Percentiles rank a stretch among this genome's conserved stretches.
These are phyloP conservation scores for Verruconis gallopava DNA, from an alignment of 2,329 filamentous ascomycete genomes.

Conservation along the genomic window DNA sequence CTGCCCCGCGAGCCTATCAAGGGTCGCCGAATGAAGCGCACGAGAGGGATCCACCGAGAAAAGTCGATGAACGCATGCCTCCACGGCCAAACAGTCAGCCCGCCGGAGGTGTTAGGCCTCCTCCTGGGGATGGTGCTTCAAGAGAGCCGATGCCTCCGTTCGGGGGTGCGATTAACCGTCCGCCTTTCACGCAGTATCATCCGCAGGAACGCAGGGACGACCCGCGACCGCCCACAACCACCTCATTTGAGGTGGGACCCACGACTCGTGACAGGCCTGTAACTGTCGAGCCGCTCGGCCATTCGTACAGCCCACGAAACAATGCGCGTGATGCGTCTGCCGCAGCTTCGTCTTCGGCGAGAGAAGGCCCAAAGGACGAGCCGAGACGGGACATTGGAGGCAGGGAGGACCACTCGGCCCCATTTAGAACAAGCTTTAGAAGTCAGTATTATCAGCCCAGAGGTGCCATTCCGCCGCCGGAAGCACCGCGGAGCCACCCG, in stretches of 20 bases:
- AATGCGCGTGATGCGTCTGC: conserved; percentile 2
- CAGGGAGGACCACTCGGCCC: conserved; percentile 3
- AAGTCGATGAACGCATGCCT: conserved; percentile 17
- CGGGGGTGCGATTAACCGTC: conserved; percentile 1
- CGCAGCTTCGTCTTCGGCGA: not conserved
- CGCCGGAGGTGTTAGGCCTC: conserved; percentile 17
- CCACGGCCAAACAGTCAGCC: conserved; percentile 29
- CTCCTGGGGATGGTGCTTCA: conserved; percentile 11
- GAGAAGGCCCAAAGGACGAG: conserved; percentile 5
- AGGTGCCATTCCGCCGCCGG: not conserved
- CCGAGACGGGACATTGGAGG: conserved; percentile 3
- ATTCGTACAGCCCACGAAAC: conserved; percentile 24
- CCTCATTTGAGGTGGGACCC: conserved; percentile 5
- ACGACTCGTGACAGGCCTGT: conserved; percentile 21
- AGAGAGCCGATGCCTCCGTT: not conserved
- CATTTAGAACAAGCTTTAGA: conserved; percentile 3
- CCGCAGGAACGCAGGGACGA: conserved; percentile 4
- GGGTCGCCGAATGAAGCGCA: conserved; percentile 19
- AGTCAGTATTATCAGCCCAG: conserved; percentile 2
- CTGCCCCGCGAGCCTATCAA: not conserved
- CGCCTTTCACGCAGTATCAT: conserved; percentile 1
- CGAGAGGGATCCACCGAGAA: conserved; percentile 17
- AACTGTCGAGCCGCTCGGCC: conserved; percentile 27
- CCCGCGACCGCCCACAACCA: not conserved
- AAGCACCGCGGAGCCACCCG: conserved; percentile 10